phyloP scores from a whole-genome alignment of 306 rosid genomes.

The Medicago truncatula region DNA sequence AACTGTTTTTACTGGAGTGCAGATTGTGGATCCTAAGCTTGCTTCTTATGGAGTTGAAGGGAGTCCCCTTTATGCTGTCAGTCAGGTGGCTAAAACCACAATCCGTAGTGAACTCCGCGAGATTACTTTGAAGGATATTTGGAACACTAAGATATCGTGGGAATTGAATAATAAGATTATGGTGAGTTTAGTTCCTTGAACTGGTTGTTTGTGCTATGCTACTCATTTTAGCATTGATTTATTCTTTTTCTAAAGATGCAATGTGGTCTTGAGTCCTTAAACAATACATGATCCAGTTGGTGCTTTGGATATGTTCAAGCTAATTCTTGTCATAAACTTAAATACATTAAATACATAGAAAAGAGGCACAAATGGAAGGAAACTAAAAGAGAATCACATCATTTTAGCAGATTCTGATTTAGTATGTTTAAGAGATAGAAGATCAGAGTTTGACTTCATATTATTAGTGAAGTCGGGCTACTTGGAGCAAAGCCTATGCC shows the following conservation, averaged over 20 bases:
- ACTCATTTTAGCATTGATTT: conserved; percentile 12
- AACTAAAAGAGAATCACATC: too few relatives aligned
- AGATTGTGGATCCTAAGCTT: conserved; percentile 91
- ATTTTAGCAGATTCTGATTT: too few relatives aligned
- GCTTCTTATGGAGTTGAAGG: conserved; percentile 87
- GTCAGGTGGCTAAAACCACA: conserved; percentile 96
- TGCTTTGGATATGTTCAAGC: neutral
- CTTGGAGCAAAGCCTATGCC: too few relatives aligned
- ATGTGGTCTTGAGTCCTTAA: conserved; percentile 20
- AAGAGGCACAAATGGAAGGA: conserved; percentile 14
- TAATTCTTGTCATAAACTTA: neutral
- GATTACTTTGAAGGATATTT: conserved; percentile 67
- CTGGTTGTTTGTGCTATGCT: conserved; percentile 1
- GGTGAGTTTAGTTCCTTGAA: conserved; percentile 55
- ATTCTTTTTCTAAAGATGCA: conserved; percentile 21
- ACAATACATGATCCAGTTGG: neutral
- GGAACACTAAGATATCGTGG: too few relatives aligned
- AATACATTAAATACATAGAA: too few relatives aligned
- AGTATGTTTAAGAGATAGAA: too few relatives aligned
- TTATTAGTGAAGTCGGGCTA: too few relatives aligned
- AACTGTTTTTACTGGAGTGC: conserved; percentile 8
- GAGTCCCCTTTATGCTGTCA: conserved; percentile 83
- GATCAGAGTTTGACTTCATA: too few relatives aligned
- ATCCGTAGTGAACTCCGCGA: conserved; percentile 97
- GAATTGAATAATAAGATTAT: conserved; percentile 57